Conservation (phyloP, 1,139 yeast genomes). For the Spathaspora jeffriesii region DNA sequence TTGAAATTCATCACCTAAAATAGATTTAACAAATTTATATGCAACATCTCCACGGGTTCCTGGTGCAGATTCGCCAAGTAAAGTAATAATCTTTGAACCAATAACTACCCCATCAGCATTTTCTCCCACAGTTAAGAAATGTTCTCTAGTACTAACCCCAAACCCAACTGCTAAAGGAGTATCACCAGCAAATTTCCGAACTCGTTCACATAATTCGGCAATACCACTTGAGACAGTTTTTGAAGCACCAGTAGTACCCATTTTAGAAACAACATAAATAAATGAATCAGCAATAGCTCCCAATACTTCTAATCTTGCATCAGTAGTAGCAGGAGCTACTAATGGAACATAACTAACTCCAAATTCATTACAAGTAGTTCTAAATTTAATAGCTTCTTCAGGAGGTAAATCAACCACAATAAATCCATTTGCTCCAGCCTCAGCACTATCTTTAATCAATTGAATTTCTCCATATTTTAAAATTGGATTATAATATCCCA, state of each 20-base stretch:
- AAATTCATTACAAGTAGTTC: slow-evolving; percentile 65
- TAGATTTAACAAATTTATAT: slow-evolving; percentile 63
- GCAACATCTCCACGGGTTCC: slow-evolving; percentile 66
- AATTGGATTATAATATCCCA: slow-evolving; percentile 98
- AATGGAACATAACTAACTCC: slow-evolving; percentile 88
- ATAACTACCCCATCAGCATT: slow-evolving; percentile 94
- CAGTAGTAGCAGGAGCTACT: slow-evolving; percentile 96
- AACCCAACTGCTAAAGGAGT: slow-evolving; percentile 96
- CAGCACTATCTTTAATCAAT: slow-evolving; percentile 72
- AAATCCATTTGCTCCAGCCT: slow-evolving; percentile 94
- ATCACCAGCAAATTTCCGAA: slow-evolving; percentile 70
- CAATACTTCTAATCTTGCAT: slow-evolving; percentile 77
- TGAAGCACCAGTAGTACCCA: slow-evolving; percentile 97
- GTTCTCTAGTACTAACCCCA: slow-evolving; percentile 94
- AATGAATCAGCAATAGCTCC: slow-evolving; percentile 91
- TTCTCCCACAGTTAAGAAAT: slow-evolving; percentile 75
- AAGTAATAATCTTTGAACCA: slow-evolving; percentile 80
- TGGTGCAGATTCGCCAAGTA: slow-evolving; percentile 62
- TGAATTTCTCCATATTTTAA: slow-evolving; percentile 86
- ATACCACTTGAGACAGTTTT: slow-evolving; percentile 65
- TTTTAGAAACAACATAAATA: slow-evolving; percentile 92
- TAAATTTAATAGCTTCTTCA: slow-evolving; percentile 89
- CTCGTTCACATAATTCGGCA: slow-evolving; percentile 69
- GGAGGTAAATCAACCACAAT: slow-evolving; percentile 97
- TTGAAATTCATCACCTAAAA: slow-evolving; percentile 62